Evolutionary conservation across 2,329 filamentous ascomycete genomes (phyloP), one percentile per base, ranked within the genome.

Genomic region (Cadophora luteo-olivacea): DNA sequence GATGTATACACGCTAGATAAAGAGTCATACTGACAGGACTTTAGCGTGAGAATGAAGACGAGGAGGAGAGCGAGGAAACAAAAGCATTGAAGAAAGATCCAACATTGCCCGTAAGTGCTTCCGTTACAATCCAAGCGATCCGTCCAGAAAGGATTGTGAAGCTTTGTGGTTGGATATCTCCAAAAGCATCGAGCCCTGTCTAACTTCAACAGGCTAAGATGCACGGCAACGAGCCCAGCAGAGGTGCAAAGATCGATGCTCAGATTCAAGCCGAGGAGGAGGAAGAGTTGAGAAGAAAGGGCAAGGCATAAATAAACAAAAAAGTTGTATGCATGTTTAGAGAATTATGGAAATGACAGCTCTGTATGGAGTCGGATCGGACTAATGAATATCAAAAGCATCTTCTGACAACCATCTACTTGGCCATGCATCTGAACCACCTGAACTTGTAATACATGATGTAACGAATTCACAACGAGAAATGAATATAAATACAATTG

Each of bases 161-260:
- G 36, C 36, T 38, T 38, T 38, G 5, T 29, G 29, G 29, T 5
- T 29, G 5, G 36, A 38, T 11, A 4, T 38, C 36, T 38, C 8
- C 36, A 38, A 16, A 3, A 5, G 38, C 12, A 5, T 45, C 41
- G 14, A 45, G 41, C 41, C 1, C 2, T 16, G 41, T 45, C 66
- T 66, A 54, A 69, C 48, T 61, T 12, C 11, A 12, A 45, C 51
- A 80, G 87, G 91, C 91, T 66, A 86, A 81, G 73, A 77, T 84
- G 72, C 91, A 94, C 77, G 91, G 91, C 69, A 93, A 93, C 77
- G 85, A 93, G 81, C 91, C 91, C 1, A 91, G 88, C 24, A 87
- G 83, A 76, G 91, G 91, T 22, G 91, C 91, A 29, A 86, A 91
- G 83, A 85, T 93, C 67, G 91, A 94, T 78, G 86, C 91, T 68